Base-by-base conservation (phyloP, 768 basidiomycete species). In the Punctularia strigosozonata region DNA sequence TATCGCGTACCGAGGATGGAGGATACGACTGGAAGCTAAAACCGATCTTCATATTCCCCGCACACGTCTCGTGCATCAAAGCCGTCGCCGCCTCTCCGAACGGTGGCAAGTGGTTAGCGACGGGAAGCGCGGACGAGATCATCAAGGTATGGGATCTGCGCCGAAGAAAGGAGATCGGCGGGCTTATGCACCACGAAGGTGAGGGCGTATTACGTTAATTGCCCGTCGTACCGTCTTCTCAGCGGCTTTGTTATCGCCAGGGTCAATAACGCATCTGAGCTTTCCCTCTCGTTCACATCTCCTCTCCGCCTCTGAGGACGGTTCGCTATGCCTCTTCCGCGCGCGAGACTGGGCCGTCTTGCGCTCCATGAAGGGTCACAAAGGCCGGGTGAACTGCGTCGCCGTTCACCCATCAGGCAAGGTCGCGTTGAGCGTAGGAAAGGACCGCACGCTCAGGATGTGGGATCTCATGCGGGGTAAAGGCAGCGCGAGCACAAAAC, bases 391-490 rank as follows among this genome's bases (percentile, higher is more conserved):
- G 43, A 97, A 97, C 55, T 73, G 73, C 24, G 73, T 95, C 25
- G 86, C 88, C 2, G 79, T 97, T 3, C 95, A 99, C 52, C 94
- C 90, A 0, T 83, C 86, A 0, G 88, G 92, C 5, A 86, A 97
- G 50, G 74, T 97, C 14, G 92, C 82, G 1, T 58, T 99, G 28
- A 89, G 80, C 44, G 90, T 97, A 0, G 94, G 95, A 5, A 81
- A 79, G 50, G 95, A 98, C 51, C 69, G 73, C 46, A 87, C 85
- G 3, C 47, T 98, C 42, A 73, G 91, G 31, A 95, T 99, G 92
- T 99, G 95, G 95, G 95, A 99, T 65, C 64, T 99, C 36, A 92
- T 97, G 87, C 67, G 92, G 32, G 94, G 94, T 0, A 82, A 83
- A 56, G 87, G 88, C 3, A 76, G 76, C 8, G 89, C 88, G 5